Evolutionary conservation across 176 grass and related monocot species (phyloP), one percentile per base, ranked within the genome.

Genomic region (Ampelocalamus luodianensis): DNA sequence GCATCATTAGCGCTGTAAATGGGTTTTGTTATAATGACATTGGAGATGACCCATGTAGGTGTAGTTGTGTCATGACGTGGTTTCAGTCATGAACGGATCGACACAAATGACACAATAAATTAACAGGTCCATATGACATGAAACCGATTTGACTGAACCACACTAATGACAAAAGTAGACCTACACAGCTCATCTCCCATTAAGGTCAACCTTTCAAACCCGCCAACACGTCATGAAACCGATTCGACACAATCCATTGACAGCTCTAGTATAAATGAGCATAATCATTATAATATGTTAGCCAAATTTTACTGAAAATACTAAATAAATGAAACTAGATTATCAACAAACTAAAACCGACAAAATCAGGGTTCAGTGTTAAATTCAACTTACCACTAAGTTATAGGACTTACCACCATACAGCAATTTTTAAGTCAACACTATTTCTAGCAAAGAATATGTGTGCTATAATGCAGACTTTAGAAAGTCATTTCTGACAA

Each of bases 91-190:
- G 27, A 16, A 26, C 5, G 6, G 69, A 72, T 49, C 14, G 13
- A 24, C 0, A 49, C 14, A 72, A 72, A 44, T 10, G 43, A 72
- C 69, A 72, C 69, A 61, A 71, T 59, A 83, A 22, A 29, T 82
- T 72, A 40, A 59, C 26, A 5, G 13, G 24, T 34, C 40, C 62
- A 74, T 18, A 74, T 65, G 60, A 62, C 44, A 74, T 48, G 14
- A 49, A 65, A 29, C 45, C 0, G 15, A 65, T 51, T 18, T 72
- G 14, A 72, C 24, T 43, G 23, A 72, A 3, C 43, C 12, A 48
- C 43, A 15, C 14, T 72, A 24, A 48, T 72, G 13, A 44, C 6
- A 51, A 23, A 76, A 39, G 5, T 38, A 40, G 44, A 64, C 43
- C 59, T 39, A 18, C 32, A 27, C 18, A n/a, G 34, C 3, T 36